Evolutionary conservation across 169 alveolate species (phyloP).

Genomic region (Eimeria praecox): DNA sequence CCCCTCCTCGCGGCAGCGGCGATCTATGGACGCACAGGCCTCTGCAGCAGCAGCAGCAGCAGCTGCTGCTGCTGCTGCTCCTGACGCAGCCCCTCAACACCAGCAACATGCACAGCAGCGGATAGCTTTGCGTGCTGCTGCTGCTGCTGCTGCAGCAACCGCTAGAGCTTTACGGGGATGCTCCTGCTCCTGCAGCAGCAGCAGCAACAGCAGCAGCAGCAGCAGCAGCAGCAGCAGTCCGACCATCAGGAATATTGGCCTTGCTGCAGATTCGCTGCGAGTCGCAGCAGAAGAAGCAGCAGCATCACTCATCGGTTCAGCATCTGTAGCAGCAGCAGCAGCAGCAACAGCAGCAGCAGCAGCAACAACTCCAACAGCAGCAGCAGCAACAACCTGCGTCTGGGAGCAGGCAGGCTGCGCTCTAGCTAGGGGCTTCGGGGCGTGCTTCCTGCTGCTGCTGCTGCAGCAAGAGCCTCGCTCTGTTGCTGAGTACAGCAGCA

Average conservation of each 20-base stretch:
- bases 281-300: slow-evolving; percentile 54
- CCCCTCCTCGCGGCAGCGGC: background rate
- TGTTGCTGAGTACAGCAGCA: slow-evolving; percentile 28
- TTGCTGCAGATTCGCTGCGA: slow-evolving; percentile 38
- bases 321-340: slow-evolving; percentile 14
- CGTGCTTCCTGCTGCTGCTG: slow-evolving; percentile 48
- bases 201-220: slow-evolving; percentile 24
- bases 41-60: background rate
- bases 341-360: background rate
- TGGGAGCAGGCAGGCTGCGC: slow-evolving; percentile 27
- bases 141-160: slow-evolving; percentile 37
- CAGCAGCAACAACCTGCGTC: background rate
- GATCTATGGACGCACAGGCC: background rate
- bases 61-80: slow-evolving; percentile 43
- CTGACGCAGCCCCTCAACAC: background rate
- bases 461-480: slow-evolving; percentile 40
- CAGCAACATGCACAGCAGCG: slow-evolving; percentile 48
- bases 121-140: slow-evolving; percentile 23
- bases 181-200: background rate
- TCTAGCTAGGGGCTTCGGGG: slow-evolving; percentile 37
- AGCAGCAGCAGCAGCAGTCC: slow-evolving; percentile 32
- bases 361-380: background rate
- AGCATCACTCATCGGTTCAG: background rate
- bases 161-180: background rate
- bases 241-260: background rate